Base-by-base conservation (phyloP, 2,329 filamentous ascomycete species). In the Trichoderma endophyticum region DNA sequence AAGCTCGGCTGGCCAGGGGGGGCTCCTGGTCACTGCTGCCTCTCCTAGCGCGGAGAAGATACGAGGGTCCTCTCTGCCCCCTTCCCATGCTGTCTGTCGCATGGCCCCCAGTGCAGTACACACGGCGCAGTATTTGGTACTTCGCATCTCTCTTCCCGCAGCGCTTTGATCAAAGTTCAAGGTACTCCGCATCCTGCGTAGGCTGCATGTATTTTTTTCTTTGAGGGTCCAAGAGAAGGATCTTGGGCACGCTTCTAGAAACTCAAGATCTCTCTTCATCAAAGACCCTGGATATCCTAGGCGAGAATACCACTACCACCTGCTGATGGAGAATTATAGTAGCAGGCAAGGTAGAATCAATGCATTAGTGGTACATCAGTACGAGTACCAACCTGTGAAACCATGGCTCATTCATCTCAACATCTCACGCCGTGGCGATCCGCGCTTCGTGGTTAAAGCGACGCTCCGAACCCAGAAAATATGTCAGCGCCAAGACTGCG, bases 231-330 rank as follows among this genome's bases (percentile, higher is more conserved):
- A 48, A 48, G 24, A 39, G 34, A 60, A 59, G 54, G 54, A 59
- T 68, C 51, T 68, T 39, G 65, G 26, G 18, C 24, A 60, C 15
- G 65, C 36, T 69, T 69, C 66, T 69, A 61, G 56, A 69, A 69
- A 61, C 15, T 36, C 39, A 4, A 51, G 66, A 69, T 69, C 66
- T 34, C 26, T 61, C 28, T 43, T 32, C 26, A 34, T 51, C 57
- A 69, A 48, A 54, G 66, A 34, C 66, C 66, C 66, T 69, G 48
- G 56, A 34, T 51, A 32, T 68, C 24, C 14, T 26, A 61, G 39
- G 36, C 56, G 57, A 61, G 14, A 30, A 34, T 7, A 43, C 26
- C 56, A 39, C 26, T 39, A 36, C 65, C 54, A 30, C 30, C n/a
- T 68, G 21, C 21, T 56, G n/a, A 32, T 36, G 32, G n/a, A 15